Evolutionary conservation across 192 early-diverging fungal species (phyloP).

Genomic region (Backusella sp.): DNA sequence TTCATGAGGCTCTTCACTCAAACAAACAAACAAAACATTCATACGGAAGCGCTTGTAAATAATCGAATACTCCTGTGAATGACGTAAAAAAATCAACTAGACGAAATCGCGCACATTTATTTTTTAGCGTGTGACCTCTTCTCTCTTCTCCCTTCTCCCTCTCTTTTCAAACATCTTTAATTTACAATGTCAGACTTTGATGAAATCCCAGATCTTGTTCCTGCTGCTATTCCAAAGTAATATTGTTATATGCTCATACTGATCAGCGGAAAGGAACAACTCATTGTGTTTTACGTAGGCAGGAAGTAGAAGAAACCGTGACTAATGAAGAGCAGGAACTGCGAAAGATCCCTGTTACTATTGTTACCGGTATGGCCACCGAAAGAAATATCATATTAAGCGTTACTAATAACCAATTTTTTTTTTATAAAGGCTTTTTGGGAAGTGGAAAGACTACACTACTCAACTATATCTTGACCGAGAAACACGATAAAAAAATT

Average conservation of each 20-base stretch:
- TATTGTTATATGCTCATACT: too few relatives aligned
- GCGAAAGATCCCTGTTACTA: constrained; percentile 45
- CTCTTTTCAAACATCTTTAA: neutral
- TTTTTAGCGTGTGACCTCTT: neutral
- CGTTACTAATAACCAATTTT: neutral
- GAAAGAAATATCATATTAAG: neutral
- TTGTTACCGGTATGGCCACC: constrained; percentile 33
- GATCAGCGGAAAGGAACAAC: too few relatives aligned
- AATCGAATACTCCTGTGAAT: neutral
- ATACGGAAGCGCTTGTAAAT: neutral
- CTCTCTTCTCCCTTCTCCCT: neutral
- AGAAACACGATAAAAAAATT: constrained; percentile 90
- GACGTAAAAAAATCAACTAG: neutral
- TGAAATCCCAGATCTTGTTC: constrained; percentile 29
- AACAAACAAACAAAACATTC: neutral
- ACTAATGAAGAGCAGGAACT: neutral
- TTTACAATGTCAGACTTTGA: constrained; percentile 22
- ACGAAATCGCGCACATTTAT: neutral
- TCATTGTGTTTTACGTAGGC: neutral
- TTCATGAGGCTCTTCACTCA: neutral
- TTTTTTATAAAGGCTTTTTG: constrained; percentile 55
- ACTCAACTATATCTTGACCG: constrained; percentile 79
- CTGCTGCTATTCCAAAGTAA: constrained; percentile 14
- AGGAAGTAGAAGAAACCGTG: neutral
- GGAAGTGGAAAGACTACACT: constrained; percentile 93